Base-by-base conservation (phyloP, 768 basidiomycete species). In the Kockovaella imperatae region DNA sequence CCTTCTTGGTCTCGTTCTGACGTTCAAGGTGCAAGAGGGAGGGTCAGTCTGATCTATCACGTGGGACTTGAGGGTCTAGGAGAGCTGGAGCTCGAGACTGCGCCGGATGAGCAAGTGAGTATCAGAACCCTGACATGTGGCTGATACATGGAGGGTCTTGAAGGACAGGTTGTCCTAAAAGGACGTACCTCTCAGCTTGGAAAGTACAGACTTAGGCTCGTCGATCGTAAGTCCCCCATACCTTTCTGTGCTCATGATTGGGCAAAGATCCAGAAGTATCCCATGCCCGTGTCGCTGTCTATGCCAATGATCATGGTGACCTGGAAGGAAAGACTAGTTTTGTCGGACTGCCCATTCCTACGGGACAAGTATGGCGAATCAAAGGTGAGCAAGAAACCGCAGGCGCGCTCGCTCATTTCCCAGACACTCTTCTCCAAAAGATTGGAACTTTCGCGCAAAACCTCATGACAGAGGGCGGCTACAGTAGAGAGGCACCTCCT, bases 1-100 rank as follows among this genome's bases (percentile, higher is more conserved):
- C 39, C 35, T 2, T 40, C 3, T 2, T 28, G 28, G 28, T n/a
- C n/a, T n/a, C n/a, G n/a, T n/a, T n/a, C n/a, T 18, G 15, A 26
- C 31, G 7, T 6, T 15, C 14, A 7, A n/a, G 17, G 34, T 28
- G 30, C 3, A 20, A 7, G 56, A 73, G 71, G 42, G 18, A 77
- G 80, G 20, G 78, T 83, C 25, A 87, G 89, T 1, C 74, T 84
- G 1, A 78, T 96, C 43, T 93, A 88, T 65, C 93, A 96, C 62
- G 73, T 84, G 54, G 89, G 88, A 0, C 71, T 91, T 25, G 89
- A 96, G 60, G 91, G 90, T 0, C 73, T 90, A 1, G 90, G 93
- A 13, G 81, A 78, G 2, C 51, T 96, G 21, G 81, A 85, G 49
- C 77, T 95, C 76, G 83, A 85, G 42, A 47, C 42, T 10, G 44